Evolutionary conservation across 2,329 filamentous ascomycete species (phyloP).

Genomic region (Fusarium armeniacum): DNA sequence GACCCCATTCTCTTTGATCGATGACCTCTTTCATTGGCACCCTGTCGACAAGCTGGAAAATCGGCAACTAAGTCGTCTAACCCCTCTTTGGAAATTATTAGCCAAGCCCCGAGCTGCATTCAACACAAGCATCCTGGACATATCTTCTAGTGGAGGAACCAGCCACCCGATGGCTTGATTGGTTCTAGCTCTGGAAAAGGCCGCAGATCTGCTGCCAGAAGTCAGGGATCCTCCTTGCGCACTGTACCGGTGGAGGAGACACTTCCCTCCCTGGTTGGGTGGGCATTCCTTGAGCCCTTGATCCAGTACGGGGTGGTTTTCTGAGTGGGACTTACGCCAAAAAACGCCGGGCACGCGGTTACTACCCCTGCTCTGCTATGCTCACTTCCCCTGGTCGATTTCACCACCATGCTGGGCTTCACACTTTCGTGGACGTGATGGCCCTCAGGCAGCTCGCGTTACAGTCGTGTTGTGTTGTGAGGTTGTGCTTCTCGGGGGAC

Average conservation of each 20-base stretch:
- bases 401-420: slow-evolving; percentile 44
- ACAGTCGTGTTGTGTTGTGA: slow-evolving; percentile 34
- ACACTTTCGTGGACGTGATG: slow-evolving; percentile 30
- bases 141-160: slow-evolving; percentile 45
- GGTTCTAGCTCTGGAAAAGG: slow-evolving; percentile 47
- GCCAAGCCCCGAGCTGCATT: slow-evolving; percentile 50
- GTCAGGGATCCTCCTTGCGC: slow-evolving; percentile 42
- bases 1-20: slow-evolving; percentile 46
- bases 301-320: slow-evolving; percentile 43
- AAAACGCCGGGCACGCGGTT: slow-evolving; percentile 43
- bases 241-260: slow-evolving; percentile 44
- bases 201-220: slow-evolving; percentile 52
- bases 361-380: slow-evolving; percentile 33
- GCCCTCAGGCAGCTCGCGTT: slow-evolving; percentile 38
- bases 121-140: slow-evolving; percentile 47
- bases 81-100: slow-evolving; percentile 48
- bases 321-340: slow-evolving; percentile 36
- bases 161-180: slow-evolving; percentile 49
- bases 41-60: slow-evolving; percentile 48
- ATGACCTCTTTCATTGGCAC: slow-evolving; percentile 46
- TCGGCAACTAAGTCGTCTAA: slow-evolving; percentile 47
- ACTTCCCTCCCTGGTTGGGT: slow-evolving; percentile 31
- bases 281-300: slow-evolving; percentile 49
- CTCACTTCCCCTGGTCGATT: slow-evolving; percentile 42
- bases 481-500: slow-evolving; percentile 26